These are phyloP conservation scores for Cystobasidium pallidum DNA, from an alignment of 1,284 basidiomycete species.

Conservation along the genomic window DNA sequence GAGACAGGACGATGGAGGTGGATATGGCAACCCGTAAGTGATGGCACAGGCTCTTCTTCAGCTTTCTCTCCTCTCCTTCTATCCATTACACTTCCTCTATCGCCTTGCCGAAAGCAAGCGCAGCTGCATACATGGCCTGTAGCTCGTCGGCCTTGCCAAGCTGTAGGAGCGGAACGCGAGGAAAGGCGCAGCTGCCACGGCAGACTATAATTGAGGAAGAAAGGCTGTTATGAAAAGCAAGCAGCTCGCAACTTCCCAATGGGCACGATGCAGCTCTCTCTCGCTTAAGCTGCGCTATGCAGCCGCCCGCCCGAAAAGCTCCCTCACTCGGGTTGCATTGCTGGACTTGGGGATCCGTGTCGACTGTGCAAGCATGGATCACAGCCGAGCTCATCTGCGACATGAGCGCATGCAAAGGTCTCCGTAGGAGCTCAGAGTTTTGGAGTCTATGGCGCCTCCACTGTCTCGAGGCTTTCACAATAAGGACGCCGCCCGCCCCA, in stretches of 20 bases:
- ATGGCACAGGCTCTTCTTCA: not conserved
- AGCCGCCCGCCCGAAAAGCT: not conserved
- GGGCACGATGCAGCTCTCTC: too few relatives aligned
- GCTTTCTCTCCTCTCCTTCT: not conserved
- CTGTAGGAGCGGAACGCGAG: too few relatives aligned
- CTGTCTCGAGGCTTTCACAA: not conserved
- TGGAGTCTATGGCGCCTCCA: too few relatives aligned
- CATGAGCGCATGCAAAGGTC: too few relatives aligned
- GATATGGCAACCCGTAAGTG: constrained; percentile 8
- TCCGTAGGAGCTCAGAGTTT: too few relatives aligned
- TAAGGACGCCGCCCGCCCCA: constrained; percentile 2
- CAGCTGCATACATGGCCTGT: too few relatives aligned
- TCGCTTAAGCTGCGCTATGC: not conserved
- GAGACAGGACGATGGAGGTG: constrained; percentile 10
- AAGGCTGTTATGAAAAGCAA: too few relatives aligned
- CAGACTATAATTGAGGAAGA: too few relatives aligned
- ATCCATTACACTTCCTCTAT: not conserved
- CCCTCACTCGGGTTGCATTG: not conserved
- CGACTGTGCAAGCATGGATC: not conserved
- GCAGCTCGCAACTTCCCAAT: too few relatives aligned
- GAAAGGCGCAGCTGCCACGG: too few relatives aligned
- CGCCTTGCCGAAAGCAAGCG: too few relatives aligned
- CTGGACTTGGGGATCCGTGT: not conserved
- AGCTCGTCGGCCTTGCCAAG: too few relatives aligned
- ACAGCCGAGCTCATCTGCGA: not conserved